Percentiles rank a stretch among this genome's conserved stretches.
Evolutionary conservation across 768 basidiomycete species (phyloP).

Genomic region (Phylloporus sp.): DNA sequence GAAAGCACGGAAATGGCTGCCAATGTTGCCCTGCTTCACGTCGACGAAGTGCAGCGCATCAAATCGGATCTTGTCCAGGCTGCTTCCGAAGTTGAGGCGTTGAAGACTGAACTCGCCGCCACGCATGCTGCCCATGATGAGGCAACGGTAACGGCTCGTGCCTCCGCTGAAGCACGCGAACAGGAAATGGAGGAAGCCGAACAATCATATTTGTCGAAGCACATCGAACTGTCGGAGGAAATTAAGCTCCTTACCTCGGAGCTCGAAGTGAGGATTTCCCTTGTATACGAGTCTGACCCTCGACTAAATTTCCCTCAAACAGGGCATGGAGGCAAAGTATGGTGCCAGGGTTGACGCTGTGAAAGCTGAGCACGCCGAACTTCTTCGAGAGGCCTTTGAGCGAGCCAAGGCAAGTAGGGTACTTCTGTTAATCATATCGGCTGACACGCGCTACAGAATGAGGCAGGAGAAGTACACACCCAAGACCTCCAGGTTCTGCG

Average conservation of each 20-base stretch:
- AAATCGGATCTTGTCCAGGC: conserved; percentile 42
- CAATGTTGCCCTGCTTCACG: conserved; percentile 40
- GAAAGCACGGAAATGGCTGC: conserved; percentile 39
- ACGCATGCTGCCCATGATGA: conserved; percentile 46
- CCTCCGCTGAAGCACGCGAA: conserved; percentile 44
- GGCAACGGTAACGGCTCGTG: conserved; percentile 39
- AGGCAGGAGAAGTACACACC: conserved; percentile 64
- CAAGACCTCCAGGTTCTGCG: conserved; percentile 71
- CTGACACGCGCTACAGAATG: conserved; percentile 42
- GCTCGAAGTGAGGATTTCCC: conserved; percentile 50
- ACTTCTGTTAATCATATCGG: not conserved
- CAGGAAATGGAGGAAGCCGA: conserved; percentile 50
- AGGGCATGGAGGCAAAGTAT: conserved; percentile 71
- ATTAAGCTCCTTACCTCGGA: conserved; percentile 53
- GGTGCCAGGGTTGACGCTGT: conserved; percentile 59
- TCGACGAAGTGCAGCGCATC: conserved; percentile 41
- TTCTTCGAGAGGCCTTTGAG: conserved; percentile 67
- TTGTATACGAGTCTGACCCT: not conserved
- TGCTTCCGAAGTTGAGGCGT: conserved; percentile 38
- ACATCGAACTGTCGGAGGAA: conserved; percentile 50
- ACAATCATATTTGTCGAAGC: conserved; percentile 42
- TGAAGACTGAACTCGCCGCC: conserved; percentile 44
- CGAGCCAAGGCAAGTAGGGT: conserved; percentile 60
- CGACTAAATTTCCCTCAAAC: conserved; percentile 2
- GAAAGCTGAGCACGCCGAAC: conserved; percentile 56